A percentile compares a stretch with the other conserved stretches of the same genome.
These are phyloP conservation scores for Phytopythium kandeliae DNA, from an alignment of 352 stramenopile genomes.

Conservation along the genomic window DNA sequence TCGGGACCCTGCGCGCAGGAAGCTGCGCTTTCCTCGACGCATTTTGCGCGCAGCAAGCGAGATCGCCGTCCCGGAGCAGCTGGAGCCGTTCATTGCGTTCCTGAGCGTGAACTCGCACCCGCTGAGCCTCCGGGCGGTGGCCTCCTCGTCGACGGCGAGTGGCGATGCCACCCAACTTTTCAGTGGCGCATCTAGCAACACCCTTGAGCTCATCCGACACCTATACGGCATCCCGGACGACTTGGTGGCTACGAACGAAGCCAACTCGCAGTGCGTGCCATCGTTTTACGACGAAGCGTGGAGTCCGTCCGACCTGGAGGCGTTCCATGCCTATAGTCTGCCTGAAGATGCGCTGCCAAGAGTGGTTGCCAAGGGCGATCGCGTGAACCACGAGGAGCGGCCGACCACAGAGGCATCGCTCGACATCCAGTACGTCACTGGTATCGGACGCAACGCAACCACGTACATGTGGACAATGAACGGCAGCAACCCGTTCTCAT, in stretches of 20 bases:
- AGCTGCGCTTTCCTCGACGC: constrained; percentile 12
- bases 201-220: constrained; percentile 39
- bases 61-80: constrained; percentile 30
- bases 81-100: constrained; percentile 46
- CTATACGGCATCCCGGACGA: constrained; percentile 64
- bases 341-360: constrained; percentile 33
- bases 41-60: constrained; percentile 32
- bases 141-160: constrained; percentile 16
- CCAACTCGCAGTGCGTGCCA: constrained; percentile 54
- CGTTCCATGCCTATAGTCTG: constrained; percentile 53
- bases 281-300: constrained; percentile 80
- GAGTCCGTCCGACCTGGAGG: constrained; percentile 40
- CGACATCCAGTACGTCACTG: constrained; percentile 90
- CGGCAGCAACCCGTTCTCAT: constrained; percentile 82
- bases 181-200: constrained; percentile 13
- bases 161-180: neutral
- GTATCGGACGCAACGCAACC: constrained; percentile 65
- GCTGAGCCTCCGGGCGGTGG: constrained; percentile 40
- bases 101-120: constrained; percentile 69
- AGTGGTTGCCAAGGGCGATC: constrained; percentile 50
- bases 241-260: constrained; percentile 59
- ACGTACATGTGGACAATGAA: constrained; percentile 81
- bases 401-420: constrained; percentile 77
- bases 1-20: neutral
- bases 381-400: constrained; percentile 29